phyloP scores from a whole-genome alignment of 2,329 filamentous ascomycete genomes.

The Xylariaceae sp. region DNA sequence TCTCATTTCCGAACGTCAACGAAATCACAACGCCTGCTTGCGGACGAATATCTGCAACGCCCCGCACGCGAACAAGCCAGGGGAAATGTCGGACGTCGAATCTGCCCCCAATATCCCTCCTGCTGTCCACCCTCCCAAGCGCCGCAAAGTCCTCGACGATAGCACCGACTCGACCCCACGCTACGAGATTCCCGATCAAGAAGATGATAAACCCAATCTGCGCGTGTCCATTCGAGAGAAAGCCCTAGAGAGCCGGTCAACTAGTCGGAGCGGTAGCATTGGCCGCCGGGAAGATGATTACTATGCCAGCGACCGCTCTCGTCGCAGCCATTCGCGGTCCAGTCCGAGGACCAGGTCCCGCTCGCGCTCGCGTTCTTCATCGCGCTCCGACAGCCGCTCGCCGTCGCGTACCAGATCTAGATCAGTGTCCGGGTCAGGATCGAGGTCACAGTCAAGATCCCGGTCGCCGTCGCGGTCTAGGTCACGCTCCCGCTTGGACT shows the following conservation, averaged over 20 bases:
- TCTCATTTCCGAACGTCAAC: no score
- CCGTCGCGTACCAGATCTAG: slow-evolving; percentile 5
- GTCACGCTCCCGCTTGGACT: slow-evolving; percentile 8
- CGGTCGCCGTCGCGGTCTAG: slow-evolving; percentile 8
- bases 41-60: no score
- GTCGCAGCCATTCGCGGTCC: slow-evolving; percentile 18
- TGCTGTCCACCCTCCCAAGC: slow-evolving; percentile 30
- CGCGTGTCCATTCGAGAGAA: slow-evolving; percentile 24
- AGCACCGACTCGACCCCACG: slow-evolving; percentile 31
- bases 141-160: slow-evolving; percentile 33
- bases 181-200: slow-evolving; percentile 40
- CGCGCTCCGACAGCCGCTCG: slow-evolving; percentile 8
- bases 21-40: no score
- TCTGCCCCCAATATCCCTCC: slow-evolving; percentile 12
- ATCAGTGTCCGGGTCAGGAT: slow-evolving; percentile 3
- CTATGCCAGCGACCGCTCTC: slow-evolving; percentile 23
- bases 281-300: slow-evolving; percentile 20
- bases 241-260: slow-evolving; percentile 14
- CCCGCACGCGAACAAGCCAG: no score
- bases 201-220: slow-evolving; percentile 10
- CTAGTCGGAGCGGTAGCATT: slow-evolving; percentile 14
- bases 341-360: slow-evolving; percentile 12
- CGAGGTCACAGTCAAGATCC: slow-evolving; percentile 14
- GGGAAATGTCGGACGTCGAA: slow-evolving; percentile 22
- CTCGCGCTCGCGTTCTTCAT: slow-evolving; percentile 11